phyloP scores from a whole-genome alignment of 1,139 yeast species.

The Suhomyces taliae region DNA sequence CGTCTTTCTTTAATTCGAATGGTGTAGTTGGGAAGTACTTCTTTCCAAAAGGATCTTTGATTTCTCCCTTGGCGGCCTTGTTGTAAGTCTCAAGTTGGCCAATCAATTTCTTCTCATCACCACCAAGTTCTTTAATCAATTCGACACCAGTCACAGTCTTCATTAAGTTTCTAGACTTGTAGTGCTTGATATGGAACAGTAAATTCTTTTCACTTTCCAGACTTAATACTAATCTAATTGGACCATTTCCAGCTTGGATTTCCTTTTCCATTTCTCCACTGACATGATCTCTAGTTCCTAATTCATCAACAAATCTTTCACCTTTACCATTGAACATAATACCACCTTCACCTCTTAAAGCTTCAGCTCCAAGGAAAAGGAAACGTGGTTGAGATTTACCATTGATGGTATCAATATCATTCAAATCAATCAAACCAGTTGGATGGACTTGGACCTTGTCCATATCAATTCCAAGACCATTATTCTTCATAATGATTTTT shows the following conservation, averaged over 20 bases:
- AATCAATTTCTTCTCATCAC: slow-evolving; percentile 26
- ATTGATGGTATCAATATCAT: slow-evolving; percentile 48
- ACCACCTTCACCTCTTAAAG: slow-evolving; percentile 77
- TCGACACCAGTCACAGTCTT: slow-evolving; percentile 50
- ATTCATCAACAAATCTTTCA: slow-evolving; percentile 68
- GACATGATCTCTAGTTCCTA: slow-evolving; percentile 69
- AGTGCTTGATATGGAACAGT: slow-evolving; percentile 63
- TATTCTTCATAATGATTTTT: slow-evolving; percentile 52
- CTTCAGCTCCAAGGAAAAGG: slow-evolving; percentile 76
- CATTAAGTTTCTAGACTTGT: slow-evolving; percentile 66
- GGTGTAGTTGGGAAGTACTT: slow-evolving; percentile 54
- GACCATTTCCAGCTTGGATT: slow-evolving; percentile 46
- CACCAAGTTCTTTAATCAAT: slow-evolving; percentile 47
- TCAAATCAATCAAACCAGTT: slow-evolving; percentile 72
- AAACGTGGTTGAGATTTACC: slow-evolving; percentile 47
- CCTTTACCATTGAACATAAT: slow-evolving; percentile 62
- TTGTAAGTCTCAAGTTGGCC: slow-evolving; percentile 46
- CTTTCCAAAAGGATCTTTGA: slow-evolving; percentile 50
- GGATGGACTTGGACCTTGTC: slow-evolving; percentile 83
- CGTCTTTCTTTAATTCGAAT: slow-evolving; percentile 30
- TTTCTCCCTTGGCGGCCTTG: slow-evolving; percentile 44
- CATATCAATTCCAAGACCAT: slow-evolving; percentile 69
- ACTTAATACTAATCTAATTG: slow-evolving; percentile 51
- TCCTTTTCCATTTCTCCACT: slow-evolving; percentile 59
- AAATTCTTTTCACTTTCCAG: slow-evolving; percentile 44